Conservation (phyloP, 352 stramenopile genomes). For the Globisporangium sylvaticum region DNA sequence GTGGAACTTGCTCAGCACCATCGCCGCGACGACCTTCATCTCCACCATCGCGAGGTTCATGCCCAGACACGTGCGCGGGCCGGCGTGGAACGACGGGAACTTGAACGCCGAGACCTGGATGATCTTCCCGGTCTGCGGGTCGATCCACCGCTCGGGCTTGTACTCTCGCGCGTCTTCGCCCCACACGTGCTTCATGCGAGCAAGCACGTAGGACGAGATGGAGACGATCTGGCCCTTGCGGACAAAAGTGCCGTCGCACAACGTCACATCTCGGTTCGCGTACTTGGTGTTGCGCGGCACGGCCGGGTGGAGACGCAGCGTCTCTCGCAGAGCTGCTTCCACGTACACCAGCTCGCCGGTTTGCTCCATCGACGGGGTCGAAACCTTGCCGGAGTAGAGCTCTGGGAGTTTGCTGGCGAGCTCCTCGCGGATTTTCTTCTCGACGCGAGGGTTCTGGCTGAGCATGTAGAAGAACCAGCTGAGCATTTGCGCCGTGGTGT, state of each 20-base stretch:
- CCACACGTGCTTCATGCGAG: conserved; percentile 40
- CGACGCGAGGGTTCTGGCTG: conserved; percentile 28
- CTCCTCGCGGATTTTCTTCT: conserved; percentile 24
- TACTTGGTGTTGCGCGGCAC: conserved; percentile 29
- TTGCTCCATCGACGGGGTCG: conserved; percentile 2
- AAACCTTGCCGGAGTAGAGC: background rate
- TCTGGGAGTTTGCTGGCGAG: conserved; percentile 8
- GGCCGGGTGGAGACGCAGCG: conserved; percentile 26
- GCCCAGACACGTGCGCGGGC: conserved; percentile 51
- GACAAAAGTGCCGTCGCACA: conserved; percentile 59
- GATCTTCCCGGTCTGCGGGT: conserved; percentile 25
- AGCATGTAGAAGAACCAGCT: conserved; percentile 45
- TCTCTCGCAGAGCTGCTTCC: conserved; percentile 28
- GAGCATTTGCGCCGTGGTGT: conserved; percentile 39
- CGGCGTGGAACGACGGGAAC: conserved; percentile 51
- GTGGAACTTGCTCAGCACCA: conserved; percentile 30
- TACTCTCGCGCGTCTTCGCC: conserved; percentile 36
- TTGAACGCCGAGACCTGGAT: conserved; percentile 28
- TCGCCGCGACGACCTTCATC: conserved; percentile 28
- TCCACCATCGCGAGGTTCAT: background rate
- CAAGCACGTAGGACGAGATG: conserved; percentile 38
- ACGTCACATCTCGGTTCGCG: conserved; percentile 35
- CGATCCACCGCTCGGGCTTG: conserved; percentile 43
- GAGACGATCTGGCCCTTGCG: conserved; percentile 25
- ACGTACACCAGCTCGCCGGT: conserved; percentile 14